These are phyloP conservation scores for Aspergillus diversus DNA, from an alignment of 495 filamentous ascomycete species.

Conservation along the genomic window DNA sequence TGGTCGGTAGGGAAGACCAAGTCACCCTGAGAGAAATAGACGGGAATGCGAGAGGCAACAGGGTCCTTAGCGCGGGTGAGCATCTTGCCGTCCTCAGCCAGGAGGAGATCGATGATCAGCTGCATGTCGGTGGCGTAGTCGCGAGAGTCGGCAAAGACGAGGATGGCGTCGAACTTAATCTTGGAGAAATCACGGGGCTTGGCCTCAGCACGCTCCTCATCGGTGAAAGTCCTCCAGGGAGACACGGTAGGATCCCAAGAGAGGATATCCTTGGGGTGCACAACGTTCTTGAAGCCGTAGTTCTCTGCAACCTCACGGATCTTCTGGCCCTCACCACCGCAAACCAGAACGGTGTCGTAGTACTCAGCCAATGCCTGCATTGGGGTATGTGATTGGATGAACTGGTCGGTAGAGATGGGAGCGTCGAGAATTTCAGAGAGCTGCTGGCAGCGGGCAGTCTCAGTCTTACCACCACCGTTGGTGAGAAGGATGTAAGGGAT, in stretches of 20 bases:
- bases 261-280: conserved; percentile 89
- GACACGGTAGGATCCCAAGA: conserved; percentile 81
- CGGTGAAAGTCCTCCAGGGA: conserved; percentile 76
- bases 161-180: conserved; percentile 78
- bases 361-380: conserved; percentile 86
- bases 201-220: conserved; percentile 67
- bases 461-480: conserved; percentile 91
- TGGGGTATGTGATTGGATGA: conserved; percentile 93
- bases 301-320: conserved; percentile 81
- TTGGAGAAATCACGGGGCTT: conserved; percentile 68
- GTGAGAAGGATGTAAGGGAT: conserved; percentile 92
- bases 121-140: conserved; percentile 86
- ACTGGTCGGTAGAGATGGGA: conserved; percentile 78
- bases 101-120: conserved; percentile 83
- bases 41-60: conserved; percentile 68
- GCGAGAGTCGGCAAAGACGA: conserved; percentile 81
- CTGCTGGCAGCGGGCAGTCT: conserved; percentile 79
- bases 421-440: conserved; percentile 74
- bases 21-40: conserved; percentile 78
- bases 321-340: conserved; percentile 88
- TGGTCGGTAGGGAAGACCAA: conserved; percentile 78
- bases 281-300: conserved; percentile 87
- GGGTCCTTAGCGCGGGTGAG: conserved; percentile 70
- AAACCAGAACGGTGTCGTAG: conserved; percentile 82
- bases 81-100: conserved; percentile 70